Evolutionary conservation across 2,329 filamentous ascomycete species (phyloP).

Genomic region (Xylariales sp.): DNA sequence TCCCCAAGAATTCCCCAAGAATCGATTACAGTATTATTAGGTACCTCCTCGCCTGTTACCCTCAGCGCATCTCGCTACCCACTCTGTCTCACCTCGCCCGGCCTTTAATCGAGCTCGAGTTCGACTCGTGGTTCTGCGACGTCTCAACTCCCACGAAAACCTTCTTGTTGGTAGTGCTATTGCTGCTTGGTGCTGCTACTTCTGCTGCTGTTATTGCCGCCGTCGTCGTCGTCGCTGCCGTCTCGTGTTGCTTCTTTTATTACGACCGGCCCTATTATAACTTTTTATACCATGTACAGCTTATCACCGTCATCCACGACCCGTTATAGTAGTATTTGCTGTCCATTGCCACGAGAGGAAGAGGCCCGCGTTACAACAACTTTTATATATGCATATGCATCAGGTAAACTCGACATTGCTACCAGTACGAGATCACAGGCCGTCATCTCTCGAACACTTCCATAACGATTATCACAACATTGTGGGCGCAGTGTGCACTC

Average conservation of each 20-base stretch:
- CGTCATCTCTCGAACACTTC: constrained; percentile 44
- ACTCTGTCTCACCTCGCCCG: constrained; percentile 37
- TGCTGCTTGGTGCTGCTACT: background rate
- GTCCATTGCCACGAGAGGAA: constrained; percentile 26
- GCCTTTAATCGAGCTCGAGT: constrained; percentile 29
- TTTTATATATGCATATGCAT: constrained; percentile 47
- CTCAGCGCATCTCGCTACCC: constrained; percentile 36
- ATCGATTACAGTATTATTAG: constrained; percentile 26
- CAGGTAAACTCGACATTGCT: constrained; percentile 42
- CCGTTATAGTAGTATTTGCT: constrained; percentile 32
- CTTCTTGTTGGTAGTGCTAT: constrained; percentile 6
- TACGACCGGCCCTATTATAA: constrained; percentile 20
- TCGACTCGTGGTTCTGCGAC: constrained; percentile 22
- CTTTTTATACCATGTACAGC: constrained; percentile 41
- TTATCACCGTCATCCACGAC: constrained; percentile 36
- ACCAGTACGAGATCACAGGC: constrained; percentile 42
- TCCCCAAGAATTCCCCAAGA: constrained; percentile 19
- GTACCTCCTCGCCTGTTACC: constrained; percentile 32
- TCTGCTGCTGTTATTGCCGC: background rate
- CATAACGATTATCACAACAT: constrained; percentile 24
- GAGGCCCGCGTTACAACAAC: constrained; percentile 32
- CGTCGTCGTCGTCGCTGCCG: background rate
- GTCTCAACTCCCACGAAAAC: constrained; percentile 21
- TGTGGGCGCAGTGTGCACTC: background rate
- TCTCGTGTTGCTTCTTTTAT: constrained; percentile 5